Base-by-base conservation (phyloP, 2,329 filamentous ascomycete species). In the Penicillium occitanis region DNA sequence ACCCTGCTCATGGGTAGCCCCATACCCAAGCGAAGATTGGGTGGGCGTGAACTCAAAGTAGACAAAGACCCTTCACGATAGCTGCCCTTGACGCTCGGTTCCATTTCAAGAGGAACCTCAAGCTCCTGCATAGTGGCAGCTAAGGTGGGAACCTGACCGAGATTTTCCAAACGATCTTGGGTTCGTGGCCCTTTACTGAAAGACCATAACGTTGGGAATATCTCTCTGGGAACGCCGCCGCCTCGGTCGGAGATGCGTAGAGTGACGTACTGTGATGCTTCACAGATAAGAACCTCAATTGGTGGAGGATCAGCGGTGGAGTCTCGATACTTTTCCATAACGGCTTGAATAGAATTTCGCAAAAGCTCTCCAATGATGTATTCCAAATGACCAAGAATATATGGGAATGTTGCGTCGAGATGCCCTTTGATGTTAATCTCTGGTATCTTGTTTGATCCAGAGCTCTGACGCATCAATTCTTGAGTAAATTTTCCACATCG, bases 361-460 rank as follows among this genome's bases (percentile, higher is more conserved):
- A 99, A 84, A 25, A 99, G 88, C 80, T 99, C 95, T 61, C 95
- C 93, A 66, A 99, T 87, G 72, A 99, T 97, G 79, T 99, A 99
- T 79, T 99, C 94, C 61, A 99, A 86, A 76, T 98, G 95, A 74
- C 90, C 95, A 61, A 97, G 86, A 69, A 99, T 98, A 74, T 97
- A 99, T 1, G 96, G 95, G 74, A 99, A 99, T 37, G 89, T 96
- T 4, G 93, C 93, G 35, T 91, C 88, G 2, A 95, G 84, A 75
- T 99, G 93, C 25, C 96, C 95, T 68, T 90, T 86, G 66, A 99
- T 84, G 57, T 86, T 87, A 77, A 99, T 91, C 69, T 93, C 88
- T 5, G 95, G 95, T 1, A 99, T 85, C 61, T 84, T 81, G 64
- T 89, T 84, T 0, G 88, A 83, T 0, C 91, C 91, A 72, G 96